Percentiles rank a stretch among this genome's conserved stretches.
Evolutionary conservation across 768 basidiomycete genomes (phyloP).

Genomic region (Lactarius akahatsu): DNA sequence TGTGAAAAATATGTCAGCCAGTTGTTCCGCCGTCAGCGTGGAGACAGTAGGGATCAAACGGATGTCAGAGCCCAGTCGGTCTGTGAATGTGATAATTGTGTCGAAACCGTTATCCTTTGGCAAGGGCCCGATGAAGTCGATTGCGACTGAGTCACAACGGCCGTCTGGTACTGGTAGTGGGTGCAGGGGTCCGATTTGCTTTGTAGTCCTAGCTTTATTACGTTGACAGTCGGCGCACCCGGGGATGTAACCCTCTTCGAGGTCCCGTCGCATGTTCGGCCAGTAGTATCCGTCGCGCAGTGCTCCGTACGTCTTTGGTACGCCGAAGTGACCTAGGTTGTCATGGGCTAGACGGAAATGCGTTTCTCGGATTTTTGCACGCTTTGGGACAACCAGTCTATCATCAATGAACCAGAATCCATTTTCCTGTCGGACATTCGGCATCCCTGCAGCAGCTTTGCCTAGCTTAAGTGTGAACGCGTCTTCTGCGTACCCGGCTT

Average conservation of each 20-base stretch:
- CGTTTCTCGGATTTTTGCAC: fast-evolving
- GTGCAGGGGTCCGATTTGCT: background rate
- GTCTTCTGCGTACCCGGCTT: background rate
- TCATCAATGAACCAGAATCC: too few species aligned
- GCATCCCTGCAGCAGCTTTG: background rate
- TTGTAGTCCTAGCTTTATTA: background rate
- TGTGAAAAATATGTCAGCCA: background rate
- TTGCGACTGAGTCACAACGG: conserved; percentile 28
- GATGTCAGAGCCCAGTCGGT: background rate
- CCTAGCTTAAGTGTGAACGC: background rate
- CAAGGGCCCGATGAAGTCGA: conserved; percentile 31
- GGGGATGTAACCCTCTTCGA: conserved; percentile 18
- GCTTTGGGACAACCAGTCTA: background rate
- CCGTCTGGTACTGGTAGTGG: conserved; percentile 6
- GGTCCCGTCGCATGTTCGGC: conserved; percentile 13
- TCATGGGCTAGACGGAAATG: too few species aligned
- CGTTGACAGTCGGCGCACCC: background rate
- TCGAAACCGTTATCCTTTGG: conserved; percentile 24
- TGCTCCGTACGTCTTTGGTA: background rate
- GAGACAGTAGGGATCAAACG: background rate
- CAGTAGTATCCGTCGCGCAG: conserved; percentile 21
- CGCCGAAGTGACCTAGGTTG: background rate
- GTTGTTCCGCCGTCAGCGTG: background rate
- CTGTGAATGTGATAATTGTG: background rate
- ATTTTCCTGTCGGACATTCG: background rate